Evolutionary conservation across 768 basidiomycete species (phyloP), one percentile per base, ranked within the genome.

Genomic region (Leccinum fibrillosum): DNA sequence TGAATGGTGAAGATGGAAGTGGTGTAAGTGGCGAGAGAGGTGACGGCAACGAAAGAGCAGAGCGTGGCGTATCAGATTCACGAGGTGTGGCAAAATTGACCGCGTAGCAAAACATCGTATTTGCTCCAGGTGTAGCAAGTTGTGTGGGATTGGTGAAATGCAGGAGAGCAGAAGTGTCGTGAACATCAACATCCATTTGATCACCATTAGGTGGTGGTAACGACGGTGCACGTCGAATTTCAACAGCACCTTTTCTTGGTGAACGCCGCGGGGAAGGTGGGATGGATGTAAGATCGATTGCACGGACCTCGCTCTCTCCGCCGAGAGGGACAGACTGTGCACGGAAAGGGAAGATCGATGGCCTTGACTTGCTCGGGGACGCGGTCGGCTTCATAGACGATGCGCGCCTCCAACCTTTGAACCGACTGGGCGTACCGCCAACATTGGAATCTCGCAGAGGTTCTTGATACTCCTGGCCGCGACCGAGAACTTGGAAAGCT

Each of bases 21-120:
- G 84, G 83, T 7, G 84, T 83, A 35, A 86, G 71, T 17, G 78
- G 78, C 1, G 79, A 80, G 57, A 75, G 66, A 10, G 76, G 70
- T 4, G 68, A 64, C 15, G 57, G 17, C 2, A 54, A 17, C 30
- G 50, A 54, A 21, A 50, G 30, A 19, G 28, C 21, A 4, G 60
- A 55, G 39, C 51, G 49, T 12, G 54, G 37, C 28, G 52, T 55
- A 4, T 30, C 52, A 9, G 62, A 42, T 45, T 52, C 53, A 28
- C 55, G 28, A 25, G 73, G 72, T 6, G 74, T 73, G 7, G 65
- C 69, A 30, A 66, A 66, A 45, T 74, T 73, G 48, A 73, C 69
- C 7, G 66, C 54, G 44, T 55, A 69, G 52, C 30, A 35, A 35
- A 68, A 69, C 15, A 45, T 37, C 7, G 64, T 50, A 25, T 56